Evolutionary conservation across 2,329 filamentous ascomycete genomes (phyloP), one percentile per base, ranked within the genome.

Genomic region (Aspergillus luchuensis): DNA sequence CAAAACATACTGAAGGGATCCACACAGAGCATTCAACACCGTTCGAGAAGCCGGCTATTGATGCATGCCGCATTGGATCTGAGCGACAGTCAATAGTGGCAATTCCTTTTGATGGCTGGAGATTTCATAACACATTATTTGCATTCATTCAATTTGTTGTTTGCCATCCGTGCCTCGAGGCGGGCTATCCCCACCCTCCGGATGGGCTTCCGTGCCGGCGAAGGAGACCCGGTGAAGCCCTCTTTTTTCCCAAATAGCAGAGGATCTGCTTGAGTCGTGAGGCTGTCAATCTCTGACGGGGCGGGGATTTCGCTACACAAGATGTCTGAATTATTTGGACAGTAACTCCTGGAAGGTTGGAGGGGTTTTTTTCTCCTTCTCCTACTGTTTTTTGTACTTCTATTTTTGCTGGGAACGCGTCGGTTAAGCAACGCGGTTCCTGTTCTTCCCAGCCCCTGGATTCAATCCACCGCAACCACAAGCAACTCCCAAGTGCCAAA

Each of bases 241-340:
- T 15, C 33, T 5, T 36, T 36, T 30, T 10, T 30, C 47, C 47
- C 3, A 50, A 50, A 50, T 28, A 17, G 25, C 33, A 28, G 47
- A 50, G 45, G 45, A 49, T 49, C 45, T 49, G 45, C 45, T 49
- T 15, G 23, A 49, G 45, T 49, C 23, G 45, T 15, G 45, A 50
- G 25, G 47, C n/a, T 30, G 47, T 50, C 47, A 50, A 50, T 50
- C n/a, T 50, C 47, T 50, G 47, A 50, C 47, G 25, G 47, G 47
- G 23, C 15, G 47, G 47, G 13, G 33, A 36, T 36, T 25, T 23
- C 2, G 23, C 25, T 49, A 30, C 45, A 23, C 15, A 13, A 10
- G 45, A 19, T 21, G 41, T 43, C 39, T 17, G n/a, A 25, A 25
- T 25, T n/a, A 11, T 21, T 25, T 28, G 39, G 39, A 13, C 33